Conservation (phyloP, 306 rosid species). For the Ormosia emarginata region DNA sequence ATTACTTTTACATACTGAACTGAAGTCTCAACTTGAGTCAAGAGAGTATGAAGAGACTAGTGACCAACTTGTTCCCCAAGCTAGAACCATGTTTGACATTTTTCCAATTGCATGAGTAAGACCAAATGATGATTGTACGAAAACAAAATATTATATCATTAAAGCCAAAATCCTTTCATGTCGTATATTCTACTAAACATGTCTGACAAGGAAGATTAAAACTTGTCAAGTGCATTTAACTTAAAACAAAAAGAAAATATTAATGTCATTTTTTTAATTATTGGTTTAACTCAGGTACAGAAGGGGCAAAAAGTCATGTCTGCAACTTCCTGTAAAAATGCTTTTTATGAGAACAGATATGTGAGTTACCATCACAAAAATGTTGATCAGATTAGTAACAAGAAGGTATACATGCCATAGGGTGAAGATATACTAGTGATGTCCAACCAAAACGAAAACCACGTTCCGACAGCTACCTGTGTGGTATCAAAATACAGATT, state of each 20-base stretch:
- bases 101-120: background rate
- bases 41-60: background rate
- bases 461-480: conserved; percentile 83
- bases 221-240: background rate
- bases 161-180: background rate
- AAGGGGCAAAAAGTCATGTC: conserved; percentile 20
- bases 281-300: conserved; percentile 15
- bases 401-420: conserved; percentile 98
- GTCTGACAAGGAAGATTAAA: background rate
- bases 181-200: background rate
- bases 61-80: background rate
- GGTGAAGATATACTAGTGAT: conserved; percentile 74
- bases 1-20: background rate
- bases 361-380: conserved; percentile 90
- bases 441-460: conserved; percentile 88
- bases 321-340: conserved; percentile 29
- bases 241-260: background rate
- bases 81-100: background rate
- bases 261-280: background rate
- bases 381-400: conserved; percentile 69
- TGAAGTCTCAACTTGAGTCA: background rate
- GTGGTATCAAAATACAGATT: conserved; percentile 22
- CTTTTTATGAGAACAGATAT: conserved; percentile 54
- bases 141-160: background rate
- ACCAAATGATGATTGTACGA: background rate